Conservation (phyloP, 805 yeast species). For the Lipomyces spencermartinsiae region DNA sequence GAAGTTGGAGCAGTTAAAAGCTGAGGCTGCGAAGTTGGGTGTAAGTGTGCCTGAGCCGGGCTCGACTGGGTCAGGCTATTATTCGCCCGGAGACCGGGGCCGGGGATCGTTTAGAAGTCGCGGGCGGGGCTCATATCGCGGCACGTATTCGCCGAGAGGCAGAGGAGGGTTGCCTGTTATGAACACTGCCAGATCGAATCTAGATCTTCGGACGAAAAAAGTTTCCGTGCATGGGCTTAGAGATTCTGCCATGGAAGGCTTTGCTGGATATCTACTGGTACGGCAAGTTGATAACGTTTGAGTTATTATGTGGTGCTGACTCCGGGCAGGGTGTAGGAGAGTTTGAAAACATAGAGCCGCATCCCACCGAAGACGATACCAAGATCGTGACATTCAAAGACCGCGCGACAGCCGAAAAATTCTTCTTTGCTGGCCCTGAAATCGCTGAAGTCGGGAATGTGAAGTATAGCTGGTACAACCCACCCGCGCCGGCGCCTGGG, state of each 20-base stretch:
- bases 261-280: conserved; percentile 43
- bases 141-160: conserved; percentile 37
- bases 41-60: conserved; percentile 31
- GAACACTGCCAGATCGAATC: conserved; percentile 41
- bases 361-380: conserved; percentile 18
- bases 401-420: conserved; percentile 49
- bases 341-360: conserved; percentile 39
- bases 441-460: conserved; percentile 13
- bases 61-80: conserved; percentile 25
- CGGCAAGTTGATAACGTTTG: conserved; percentile 6
- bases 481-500: conserved; percentile 16
- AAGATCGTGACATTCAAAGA: conserved; percentile 45
- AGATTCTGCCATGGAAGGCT: conserved; percentile 45
- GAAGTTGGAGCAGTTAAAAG: conserved; percentile 47
- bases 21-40: conserved; percentile 46
- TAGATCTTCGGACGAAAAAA: conserved; percentile 50
- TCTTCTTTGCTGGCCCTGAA: conserved; percentile 23
- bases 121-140: conserved; percentile 35
- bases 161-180: conserved; percentile 41
- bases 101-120: conserved; percentile 38
- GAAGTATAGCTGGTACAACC: conserved; percentile 24
- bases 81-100: conserved; percentile 26
- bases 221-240: conserved; percentile 46
- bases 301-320: not conserved
- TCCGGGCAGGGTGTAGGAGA: conserved; percentile 37